phyloP scores from a whole-genome alignment of 768 basidiomycete genomes.

The Suillus spraguei region DNA sequence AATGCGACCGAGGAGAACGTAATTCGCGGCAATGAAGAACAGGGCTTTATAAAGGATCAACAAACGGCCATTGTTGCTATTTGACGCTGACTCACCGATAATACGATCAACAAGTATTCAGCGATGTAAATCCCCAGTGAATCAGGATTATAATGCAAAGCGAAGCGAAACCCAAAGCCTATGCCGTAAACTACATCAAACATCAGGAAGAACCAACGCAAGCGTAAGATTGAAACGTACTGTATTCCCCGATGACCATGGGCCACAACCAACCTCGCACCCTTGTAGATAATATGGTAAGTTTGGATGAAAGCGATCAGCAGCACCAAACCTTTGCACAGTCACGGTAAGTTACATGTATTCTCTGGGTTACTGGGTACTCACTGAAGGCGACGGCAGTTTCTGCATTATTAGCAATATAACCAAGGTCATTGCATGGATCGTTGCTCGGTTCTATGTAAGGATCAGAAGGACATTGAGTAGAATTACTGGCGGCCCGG shows the following conservation, averaged over 20 bases:
- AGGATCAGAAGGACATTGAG: constrained; percentile 37
- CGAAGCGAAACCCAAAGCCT: constrained; percentile 60
- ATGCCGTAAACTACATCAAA: constrained; percentile 49
- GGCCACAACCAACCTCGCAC: constrained; percentile 61
- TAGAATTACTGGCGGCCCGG: constrained; percentile 8
- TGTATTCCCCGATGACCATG: constrained; percentile 63
- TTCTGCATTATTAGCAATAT: constrained; percentile 55
- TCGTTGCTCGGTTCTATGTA: constrained; percentile 54
- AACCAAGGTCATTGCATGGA: constrained; percentile 53
- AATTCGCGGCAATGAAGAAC: constrained; percentile 72
- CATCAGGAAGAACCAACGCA: neutral
- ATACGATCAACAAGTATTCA: constrained; percentile 61
- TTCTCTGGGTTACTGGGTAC: constrained; percentile 10
- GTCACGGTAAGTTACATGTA: neutral
- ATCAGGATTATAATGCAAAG: constrained; percentile 54
- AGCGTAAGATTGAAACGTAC: constrained; percentile 32
- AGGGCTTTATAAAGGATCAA: constrained; percentile 46
- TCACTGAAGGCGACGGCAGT: constrained; percentile 53
- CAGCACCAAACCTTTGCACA: constrained; percentile 38
- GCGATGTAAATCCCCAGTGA: constrained; percentile 54
- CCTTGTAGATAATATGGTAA: constrained; percentile 42
- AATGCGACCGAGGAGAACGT: constrained; percentile 65
- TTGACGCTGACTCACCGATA: constrained; percentile 42
- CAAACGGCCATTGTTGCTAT: neutral
- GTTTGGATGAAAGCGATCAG: constrained; percentile 47